phyloP scores from a whole-genome alignment of 495 filamentous ascomycete genomes.

The Aspergillus indologenus region DNA sequence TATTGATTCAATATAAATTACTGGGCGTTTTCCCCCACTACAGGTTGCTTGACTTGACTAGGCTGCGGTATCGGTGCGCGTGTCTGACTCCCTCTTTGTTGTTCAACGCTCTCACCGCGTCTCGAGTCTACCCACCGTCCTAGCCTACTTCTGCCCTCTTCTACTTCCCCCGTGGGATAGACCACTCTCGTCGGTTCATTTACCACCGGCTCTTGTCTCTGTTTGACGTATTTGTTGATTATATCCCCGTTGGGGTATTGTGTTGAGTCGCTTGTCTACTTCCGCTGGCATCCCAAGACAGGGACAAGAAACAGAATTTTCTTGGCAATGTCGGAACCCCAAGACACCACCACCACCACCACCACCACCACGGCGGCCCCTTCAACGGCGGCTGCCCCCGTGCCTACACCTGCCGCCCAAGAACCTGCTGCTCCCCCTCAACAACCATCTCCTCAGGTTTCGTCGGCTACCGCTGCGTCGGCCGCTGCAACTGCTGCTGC shows the following conservation, averaged over 20 bases:
- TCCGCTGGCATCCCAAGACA: conserved; percentile 26
- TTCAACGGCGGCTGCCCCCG: conserved; percentile 25
- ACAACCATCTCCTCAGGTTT: conserved; percentile 22
- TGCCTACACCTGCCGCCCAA: conserved; percentile 24
- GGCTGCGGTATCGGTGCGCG: conserved; percentile 8
- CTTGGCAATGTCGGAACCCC: conserved; percentile 34
- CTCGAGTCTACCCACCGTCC: not conserved
- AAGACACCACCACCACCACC: conserved; percentile 24
- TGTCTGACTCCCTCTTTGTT: conserved; percentile 8
- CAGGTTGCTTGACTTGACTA: not conserved
- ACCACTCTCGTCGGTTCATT: not conserved
- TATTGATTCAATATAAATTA: not conserved
- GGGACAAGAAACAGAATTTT: conserved; percentile 25
- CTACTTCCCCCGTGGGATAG: not conserved
- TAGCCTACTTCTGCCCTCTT: not conserved
- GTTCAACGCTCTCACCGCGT: conserved; percentile 5
- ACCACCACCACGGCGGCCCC: conserved; percentile 19
- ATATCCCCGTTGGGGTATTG: conserved; percentile 6
- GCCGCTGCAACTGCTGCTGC: conserved; percentile 44
- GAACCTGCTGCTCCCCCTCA: conserved; percentile 24
- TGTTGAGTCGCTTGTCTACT: conserved; percentile 12
- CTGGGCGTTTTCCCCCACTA: conserved; percentile 2
- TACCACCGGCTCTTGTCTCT: not conserved
- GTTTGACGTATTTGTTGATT: not conserved
- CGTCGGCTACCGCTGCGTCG: conserved; percentile 38